A percentile compares a stretch with the other conserved stretches of the same genome.
Evolutionary conservation across 805 yeast genomes (phyloP).

Genomic region (Wickerhamomyces chambardii): DNA sequence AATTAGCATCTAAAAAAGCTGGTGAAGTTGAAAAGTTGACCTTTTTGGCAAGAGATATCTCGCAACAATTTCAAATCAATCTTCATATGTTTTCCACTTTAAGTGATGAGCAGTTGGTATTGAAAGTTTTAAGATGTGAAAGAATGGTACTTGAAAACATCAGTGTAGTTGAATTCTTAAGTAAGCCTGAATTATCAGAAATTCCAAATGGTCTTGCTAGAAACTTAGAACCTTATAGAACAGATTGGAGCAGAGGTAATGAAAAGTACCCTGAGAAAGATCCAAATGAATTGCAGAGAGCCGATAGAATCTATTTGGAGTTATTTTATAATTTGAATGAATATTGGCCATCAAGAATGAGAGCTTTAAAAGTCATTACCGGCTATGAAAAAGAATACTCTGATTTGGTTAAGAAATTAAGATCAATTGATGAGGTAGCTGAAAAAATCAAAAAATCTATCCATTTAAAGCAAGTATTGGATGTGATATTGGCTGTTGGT

Average conservation of each 20-base stretch:
- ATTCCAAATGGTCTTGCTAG: constrained; percentile 46
- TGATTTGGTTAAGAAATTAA: constrained; percentile 48
- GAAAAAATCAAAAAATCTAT: constrained; percentile 41
- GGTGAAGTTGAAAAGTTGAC: constrained; percentile 38
- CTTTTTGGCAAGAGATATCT: constrained; percentile 59
- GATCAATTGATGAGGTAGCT: constrained; percentile 50
- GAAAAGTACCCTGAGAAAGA: constrained; percentile 41
- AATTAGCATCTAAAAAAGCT: constrained; percentile 24
- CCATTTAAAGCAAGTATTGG: constrained; percentile 48
- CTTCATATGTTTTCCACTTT: constrained; percentile 51
- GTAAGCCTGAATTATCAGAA: constrained; percentile 54
- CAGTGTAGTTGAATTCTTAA: constrained; percentile 61
- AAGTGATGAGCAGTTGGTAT: constrained; percentile 44
- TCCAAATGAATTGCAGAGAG: constrained; percentile 49
- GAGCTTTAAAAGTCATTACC: constrained; percentile 44
- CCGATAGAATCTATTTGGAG: constrained; percentile 64
- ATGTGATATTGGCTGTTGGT: constrained; percentile 64
- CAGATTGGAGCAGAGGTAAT: constrained; percentile 29
- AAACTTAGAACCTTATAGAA: constrained; percentile 55
- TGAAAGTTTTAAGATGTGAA: constrained; percentile 53
- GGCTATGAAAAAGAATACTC: constrained; percentile 59
- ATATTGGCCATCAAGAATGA: constrained; percentile 68
- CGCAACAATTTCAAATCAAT: constrained; percentile 77
- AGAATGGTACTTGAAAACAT: constrained; percentile 38
- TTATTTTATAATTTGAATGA: constrained; percentile 57